Base-by-base conservation (phyloP, 176 grass and related monocot genomes). In the Elymus sibiricus region DNA sequence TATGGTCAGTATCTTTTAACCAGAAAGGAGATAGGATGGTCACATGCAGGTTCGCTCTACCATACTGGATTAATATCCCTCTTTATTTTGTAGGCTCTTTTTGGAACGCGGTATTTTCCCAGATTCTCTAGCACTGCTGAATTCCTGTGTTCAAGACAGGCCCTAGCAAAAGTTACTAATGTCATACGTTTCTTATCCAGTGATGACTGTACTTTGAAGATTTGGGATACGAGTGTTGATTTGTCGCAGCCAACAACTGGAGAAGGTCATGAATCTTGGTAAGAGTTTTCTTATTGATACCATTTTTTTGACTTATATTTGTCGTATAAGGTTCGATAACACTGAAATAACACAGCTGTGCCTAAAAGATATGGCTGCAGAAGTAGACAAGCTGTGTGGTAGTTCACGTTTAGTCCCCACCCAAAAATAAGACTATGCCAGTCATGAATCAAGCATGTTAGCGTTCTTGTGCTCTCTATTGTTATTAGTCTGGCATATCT, bases 1-100 rank as follows among this genome's bases (percentile, higher is more conserved):
- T 98, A 51, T 98, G 97, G 97, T 84, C 90, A 47, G n/a, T 95
- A 77, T 94, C 93, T 40, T 98, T 98, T 86, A 98, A 92, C 62
- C 60, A 79, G 13, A 86, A 82, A 73, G 94, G 97, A 19, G 94
- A 98, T 87, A 94, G 89, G 84, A 94, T 98, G 94, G 92, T 94
- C 51, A 98, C 97, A 19, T 91, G 93, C 90, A 94, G 97, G 97
- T 98, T 79, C 5, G 62, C 80, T 78, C 81, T 64, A 35, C 49
- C 21, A 65, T 75, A 24, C 9, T 86, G 70, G 38, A 39, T 72
- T 81, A 66, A 61, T 21, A 83, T 47, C 65, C 62, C 17, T 83
- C 46, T 82, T 82, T 84, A 75, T 16, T 21, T 37, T 65, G 35
- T 12, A 74, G 4, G 43, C 26, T 49, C 42, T 51, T 44, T 74